Conservation (phyloP, 352 stramenopile species). For the Phytophthora cactorum region DNA sequence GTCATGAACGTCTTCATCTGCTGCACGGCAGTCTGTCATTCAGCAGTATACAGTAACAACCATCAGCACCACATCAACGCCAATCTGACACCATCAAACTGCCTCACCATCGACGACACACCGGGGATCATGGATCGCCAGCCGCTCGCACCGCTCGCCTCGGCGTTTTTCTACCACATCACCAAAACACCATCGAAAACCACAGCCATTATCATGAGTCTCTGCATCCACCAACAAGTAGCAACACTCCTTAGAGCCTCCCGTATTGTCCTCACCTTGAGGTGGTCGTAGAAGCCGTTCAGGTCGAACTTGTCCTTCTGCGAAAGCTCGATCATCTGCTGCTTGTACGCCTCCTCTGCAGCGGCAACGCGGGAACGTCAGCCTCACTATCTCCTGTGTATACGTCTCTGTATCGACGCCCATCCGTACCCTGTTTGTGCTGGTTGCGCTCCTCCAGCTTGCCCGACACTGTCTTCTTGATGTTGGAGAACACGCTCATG, state of each 20-base stretch:
- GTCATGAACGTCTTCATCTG: constrained; percentile 85
- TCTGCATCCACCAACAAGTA: neutral
- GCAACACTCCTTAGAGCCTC: neutral
- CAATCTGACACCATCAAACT: constrained; percentile 1
- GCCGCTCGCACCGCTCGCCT: constrained; percentile 70
- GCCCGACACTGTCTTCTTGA: constrained; percentile 72
- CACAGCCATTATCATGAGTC: neutral
- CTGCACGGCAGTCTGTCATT: constrained; percentile 74
- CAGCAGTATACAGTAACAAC: constrained; percentile 1
- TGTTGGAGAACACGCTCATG: constrained; percentile 77
- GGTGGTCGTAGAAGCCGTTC: constrained; percentile 69
- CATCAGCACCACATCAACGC: constrained; percentile 10
- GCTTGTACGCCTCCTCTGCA: constrained; percentile 74
- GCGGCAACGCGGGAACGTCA: neutral
- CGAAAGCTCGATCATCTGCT: constrained; percentile 79
- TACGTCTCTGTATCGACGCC: neutral
- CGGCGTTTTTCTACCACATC: constrained; percentile 75
- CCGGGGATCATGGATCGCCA: constrained; percentile 85
- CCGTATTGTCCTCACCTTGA: constrained; percentile 50
- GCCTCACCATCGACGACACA: constrained; percentile 75
- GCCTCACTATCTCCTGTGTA: neutral
- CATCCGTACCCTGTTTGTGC: constrained; percentile 65
- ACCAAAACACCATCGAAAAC: constrained; percentile 4
- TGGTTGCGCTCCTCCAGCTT: constrained; percentile 88
- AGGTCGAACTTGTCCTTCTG: constrained; percentile 75